These are phyloP conservation scores for Myriosclerotinia duriaeana DNA, from an alignment of 2,329 filamentous ascomycete species.

Conservation along the genomic window DNA sequence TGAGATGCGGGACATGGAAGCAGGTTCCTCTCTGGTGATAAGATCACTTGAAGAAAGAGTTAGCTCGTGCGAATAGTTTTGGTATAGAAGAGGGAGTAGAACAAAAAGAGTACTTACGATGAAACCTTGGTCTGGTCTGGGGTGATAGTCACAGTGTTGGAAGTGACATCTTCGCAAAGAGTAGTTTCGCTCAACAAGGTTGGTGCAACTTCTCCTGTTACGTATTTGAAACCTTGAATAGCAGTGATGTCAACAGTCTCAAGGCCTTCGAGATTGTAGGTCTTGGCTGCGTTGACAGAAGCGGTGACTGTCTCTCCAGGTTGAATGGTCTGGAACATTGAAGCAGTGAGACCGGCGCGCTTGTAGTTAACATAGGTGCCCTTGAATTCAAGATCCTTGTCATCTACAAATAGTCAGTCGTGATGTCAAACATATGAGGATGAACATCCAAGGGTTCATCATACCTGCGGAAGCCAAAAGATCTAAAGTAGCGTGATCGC, in stretches of 20 bases:
- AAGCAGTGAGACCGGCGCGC: slow-evolving; percentile 25
- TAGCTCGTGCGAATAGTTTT: neutral
- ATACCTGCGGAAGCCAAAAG: slow-evolving; percentile 30
- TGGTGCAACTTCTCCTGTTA: slow-evolving; percentile 28
- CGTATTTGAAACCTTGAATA: slow-evolving; percentile 34
- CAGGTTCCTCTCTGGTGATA: slow-evolving; percentile 25
- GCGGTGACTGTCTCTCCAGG: slow-evolving; percentile 32
- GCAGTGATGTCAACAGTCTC: slow-evolving; percentile 30
- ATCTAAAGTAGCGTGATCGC: slow-evolving; percentile 32
- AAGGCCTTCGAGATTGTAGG: slow-evolving; percentile 31
- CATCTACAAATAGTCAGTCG: slow-evolving; percentile 26
- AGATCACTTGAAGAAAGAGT: slow-evolving; percentile 24
- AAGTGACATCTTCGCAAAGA: slow-evolving; percentile 27
- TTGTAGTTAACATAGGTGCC: slow-evolving; percentile 35
- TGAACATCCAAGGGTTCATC: neutral
- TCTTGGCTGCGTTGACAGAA: slow-evolving; percentile 33
- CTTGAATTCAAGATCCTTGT: slow-evolving; percentile 30
- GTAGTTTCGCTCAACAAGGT: slow-evolving; percentile 22
- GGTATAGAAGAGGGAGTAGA: too few relatives aligned
- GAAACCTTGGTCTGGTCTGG: slow-evolving; percentile 31
- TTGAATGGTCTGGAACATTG: slow-evolving; percentile 30
- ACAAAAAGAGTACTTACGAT: slow-evolving; percentile 25
- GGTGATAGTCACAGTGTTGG: slow-evolving; percentile 30
- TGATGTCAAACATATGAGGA: neutral
- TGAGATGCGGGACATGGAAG: slow-evolving; percentile 28